phyloP scores from a whole-genome alignment of 495 filamentous ascomycete genomes.

The Penicillium angulare region DNA sequence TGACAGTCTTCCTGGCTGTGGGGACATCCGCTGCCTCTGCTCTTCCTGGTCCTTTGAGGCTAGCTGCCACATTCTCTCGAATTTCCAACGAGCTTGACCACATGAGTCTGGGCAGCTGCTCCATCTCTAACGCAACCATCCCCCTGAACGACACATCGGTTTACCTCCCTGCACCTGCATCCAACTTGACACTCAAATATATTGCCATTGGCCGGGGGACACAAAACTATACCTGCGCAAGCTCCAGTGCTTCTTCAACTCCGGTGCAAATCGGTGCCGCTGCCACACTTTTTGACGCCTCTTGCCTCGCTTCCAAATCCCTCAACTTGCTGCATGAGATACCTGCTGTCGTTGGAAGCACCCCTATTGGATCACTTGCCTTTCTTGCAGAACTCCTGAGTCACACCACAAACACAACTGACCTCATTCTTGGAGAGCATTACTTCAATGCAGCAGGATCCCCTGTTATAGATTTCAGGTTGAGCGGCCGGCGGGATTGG shows the following conservation, averaged over 20 bases:
- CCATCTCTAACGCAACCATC: slow-evolving; percentile 17
- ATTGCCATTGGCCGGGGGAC: slow-evolving; percentile 69
- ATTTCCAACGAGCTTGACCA: slow-evolving; percentile 20
- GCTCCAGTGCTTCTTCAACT: too few species aligned
- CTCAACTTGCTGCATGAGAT: slow-evolving; percentile 27
- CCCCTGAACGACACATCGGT: slow-evolving; percentile 20
- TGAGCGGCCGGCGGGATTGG: slow-evolving; percentile 36
- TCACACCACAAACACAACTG: slow-evolving; percentile 27
- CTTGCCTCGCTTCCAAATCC: slow-evolving; percentile 38
- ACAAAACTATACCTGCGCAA: slow-evolving; percentile 72
- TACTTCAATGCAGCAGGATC: slow-evolving; percentile 54
- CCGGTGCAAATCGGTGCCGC: slow-evolving; percentile 56
- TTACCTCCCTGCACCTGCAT: slow-evolving; percentile 44
- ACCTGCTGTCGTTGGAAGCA: slow-evolving; percentile 31
- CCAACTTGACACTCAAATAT: slow-evolving; percentile 52
- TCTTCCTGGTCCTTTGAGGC: slow-evolving; percentile 16
- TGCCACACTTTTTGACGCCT: slow-evolving; percentile 66
- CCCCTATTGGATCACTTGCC: slow-evolving; percentile 40
- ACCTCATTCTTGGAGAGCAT: slow-evolving; percentile 58
- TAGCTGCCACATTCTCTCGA: slow-evolving; percentile 19
- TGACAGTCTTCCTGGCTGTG: neutral
- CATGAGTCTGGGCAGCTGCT: slow-evolving; percentile 29
- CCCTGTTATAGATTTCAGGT: slow-evolving; percentile 59
- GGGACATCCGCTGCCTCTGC: slow-evolving; percentile 2
- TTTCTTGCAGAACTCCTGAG: slow-evolving; percentile 25